Base-by-base conservation (phyloP, 1,284 basidiomycete species). In the Sporisorium graminicola region DNA sequence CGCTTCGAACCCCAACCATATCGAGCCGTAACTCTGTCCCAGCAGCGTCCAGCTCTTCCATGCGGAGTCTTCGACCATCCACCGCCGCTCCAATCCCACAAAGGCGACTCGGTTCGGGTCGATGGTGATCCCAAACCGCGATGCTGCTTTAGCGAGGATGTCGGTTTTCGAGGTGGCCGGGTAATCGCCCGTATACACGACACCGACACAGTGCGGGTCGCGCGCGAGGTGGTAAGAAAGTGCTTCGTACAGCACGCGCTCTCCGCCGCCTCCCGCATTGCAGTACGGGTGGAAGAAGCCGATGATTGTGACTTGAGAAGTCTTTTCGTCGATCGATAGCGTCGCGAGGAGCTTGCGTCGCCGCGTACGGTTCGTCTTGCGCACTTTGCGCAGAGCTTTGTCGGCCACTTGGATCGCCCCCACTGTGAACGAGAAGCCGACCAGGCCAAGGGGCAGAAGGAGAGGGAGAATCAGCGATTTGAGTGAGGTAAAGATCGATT, bases 231-330 rank as follows among this genome's bases (percentile, higher is more conserved):
- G 88, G 74, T 90, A 89, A 0, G 91, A 89, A 22, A 99, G 90
- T 0, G 95, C 95, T 1, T 93, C 92, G 94, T 95, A 99, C 0
- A 99, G 87, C 0, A 99, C 96, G 1, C 95, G 90, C 86, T 99
- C 96, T 0, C 97, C 97, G 14, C 97, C 97, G 13, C 96, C 96
- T 0, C 96, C 96, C 24, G 95, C 95, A 88, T 99, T 97, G 85
- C 94, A 97, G 86, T 95, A 98, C 0, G 95, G 95, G 87, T 98
- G 95, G 86, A 97, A 95, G 87, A 98, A 94, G 0, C 93, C 95
- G 20, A 85, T 47, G 37, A 85, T 63, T 42, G 69, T 59, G 12
- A 20, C 14, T 12, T 18, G 47, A 22, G 14, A 20, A n/a, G 8
- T n/a, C 40, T 46, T 73, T 33, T 77, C 74, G 44, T 63, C 49